Evolutionary conservation across 306 rosid species (phyloP), one percentile per base, ranked within the genome.

Genomic region (Morella rubra): DNA sequence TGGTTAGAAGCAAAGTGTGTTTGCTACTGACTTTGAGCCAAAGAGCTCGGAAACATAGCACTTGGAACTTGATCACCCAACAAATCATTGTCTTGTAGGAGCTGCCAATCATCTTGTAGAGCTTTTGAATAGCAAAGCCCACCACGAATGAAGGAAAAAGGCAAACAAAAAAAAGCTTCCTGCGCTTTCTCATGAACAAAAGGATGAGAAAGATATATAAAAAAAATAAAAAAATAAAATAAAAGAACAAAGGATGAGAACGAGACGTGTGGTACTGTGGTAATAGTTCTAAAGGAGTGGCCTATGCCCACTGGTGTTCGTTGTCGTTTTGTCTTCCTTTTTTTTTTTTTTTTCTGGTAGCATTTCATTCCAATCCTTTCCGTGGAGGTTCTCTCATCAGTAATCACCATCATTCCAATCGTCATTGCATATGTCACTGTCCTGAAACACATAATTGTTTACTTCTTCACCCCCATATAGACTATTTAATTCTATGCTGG

Each of bases 381-480:
- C n/a, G 0, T 42, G 49, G 24, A 3, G 11, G 22, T 22, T 12
- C 5, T 12, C 14, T 49, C 4, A 11, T 68, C 19, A 19, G 3
- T 4, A 7, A 15, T 73, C 69, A 44, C 67, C 24, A 44, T 58
- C 77, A 13, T 19, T 24, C 12, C 22, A 10, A 18, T 22, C 68
- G 69, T 73, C 77, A 73, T 15, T 44, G 69, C 69, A 22, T 44
- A 73, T 58, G 77, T 44, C 77, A 73, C 24, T 73, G 42, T n/a
- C 5, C 40, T 58, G 64, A 58, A 58, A 22, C 64, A 58, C 12
- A n/a, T n/a, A 8, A 58, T 7, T 11, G 41, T 59, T 14, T 1
- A 32, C 3, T 32, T 32, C 37, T 32, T 32, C 37, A 32, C 37
- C 37, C 37, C 37, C 37, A 32, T 32, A 2, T 32, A 32, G 3